Evolutionary conservation across 176 grass and related monocot species (phyloP).

Genomic region (Musa itinerans): DNA sequence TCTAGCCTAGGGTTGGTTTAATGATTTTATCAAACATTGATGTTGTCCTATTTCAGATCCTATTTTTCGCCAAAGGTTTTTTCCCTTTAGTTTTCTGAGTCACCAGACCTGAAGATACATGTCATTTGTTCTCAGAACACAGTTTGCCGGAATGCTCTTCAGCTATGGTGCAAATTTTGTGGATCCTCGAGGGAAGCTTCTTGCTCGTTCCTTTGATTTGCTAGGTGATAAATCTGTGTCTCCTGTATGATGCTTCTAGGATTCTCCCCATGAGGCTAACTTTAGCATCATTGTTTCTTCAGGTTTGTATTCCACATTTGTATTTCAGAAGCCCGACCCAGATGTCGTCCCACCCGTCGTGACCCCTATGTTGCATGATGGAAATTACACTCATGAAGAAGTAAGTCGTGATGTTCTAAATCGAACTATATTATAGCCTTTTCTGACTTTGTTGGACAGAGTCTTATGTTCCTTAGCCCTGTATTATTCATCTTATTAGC

Average conservation of each 20-base stretch:
- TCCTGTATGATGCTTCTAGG: background rate
- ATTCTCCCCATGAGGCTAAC: background rate
- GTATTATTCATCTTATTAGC: background rate
- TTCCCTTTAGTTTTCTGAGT: background rate
- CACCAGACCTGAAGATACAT: background rate
- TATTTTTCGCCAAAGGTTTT: conserved; percentile 1
- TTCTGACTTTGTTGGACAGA: background rate
- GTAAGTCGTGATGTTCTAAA: conserved; percentile 15
- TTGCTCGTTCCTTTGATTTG: conserved; percentile 73
- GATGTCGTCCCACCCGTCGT: conserved; percentile 61
- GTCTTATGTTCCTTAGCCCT: background rate
- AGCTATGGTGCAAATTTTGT: conserved; percentile 60
- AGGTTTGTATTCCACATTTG: conserved; percentile 89
- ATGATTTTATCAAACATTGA: background rate
- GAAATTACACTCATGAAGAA: conserved; percentile 52
- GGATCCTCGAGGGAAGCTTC: conserved; percentile 84
- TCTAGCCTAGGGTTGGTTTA: background rate
- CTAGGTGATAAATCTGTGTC: conserved; percentile 40
- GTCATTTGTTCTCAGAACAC: conserved; percentile 39
- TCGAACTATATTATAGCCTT: conserved; percentile 1
- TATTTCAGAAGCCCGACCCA: conserved; percentile 89
- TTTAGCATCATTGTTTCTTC: conserved; percentile 23
- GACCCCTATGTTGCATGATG: conserved; percentile 41
- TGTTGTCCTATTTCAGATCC: background rate
- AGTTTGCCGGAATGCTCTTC: conserved; percentile 76